phyloP scores from a whole-genome alignment of 2,329 filamentous ascomycete genomes.

The Didymella pinodella region DNA sequence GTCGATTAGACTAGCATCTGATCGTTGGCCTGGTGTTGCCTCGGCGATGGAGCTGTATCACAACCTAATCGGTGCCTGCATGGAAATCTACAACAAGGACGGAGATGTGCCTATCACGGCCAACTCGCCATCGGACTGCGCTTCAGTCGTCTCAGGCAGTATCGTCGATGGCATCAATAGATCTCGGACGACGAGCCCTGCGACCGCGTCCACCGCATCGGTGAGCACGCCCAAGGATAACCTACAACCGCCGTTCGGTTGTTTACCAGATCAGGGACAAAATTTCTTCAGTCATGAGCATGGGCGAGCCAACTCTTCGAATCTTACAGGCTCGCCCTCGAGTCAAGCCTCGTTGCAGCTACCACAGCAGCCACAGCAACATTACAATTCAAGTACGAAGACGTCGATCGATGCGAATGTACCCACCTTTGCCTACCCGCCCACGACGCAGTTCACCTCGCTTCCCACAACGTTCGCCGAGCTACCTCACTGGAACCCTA shows the following conservation, averaged over 20 bases:
- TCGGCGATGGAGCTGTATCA: conserved; percentile 85
- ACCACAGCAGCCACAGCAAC: conserved; percentile 39
- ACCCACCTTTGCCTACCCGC: conserved; percentile 40
- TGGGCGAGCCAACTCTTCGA: conserved; percentile 27
- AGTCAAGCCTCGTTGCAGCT: conserved; percentile 36
- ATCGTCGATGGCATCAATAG: conserved; percentile 54
- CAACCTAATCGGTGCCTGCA: conserved; percentile 83
- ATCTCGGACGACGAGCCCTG: conserved; percentile 57
- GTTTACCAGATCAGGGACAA: conserved; percentile 47
- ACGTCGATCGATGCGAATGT: conserved; percentile 39
- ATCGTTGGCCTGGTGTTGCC: conserved; percentile 89
- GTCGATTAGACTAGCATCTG: conserved; percentile 79
- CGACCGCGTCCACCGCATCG: conserved; percentile 50
- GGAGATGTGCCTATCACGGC: conserved; percentile 60
- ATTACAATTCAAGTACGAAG: conserved; percentile 43
- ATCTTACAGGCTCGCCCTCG: conserved; percentile 32
- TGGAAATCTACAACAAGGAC: conserved; percentile 82
- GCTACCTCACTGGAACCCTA: conserved; percentile 49
- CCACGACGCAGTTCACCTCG: conserved; percentile 42
- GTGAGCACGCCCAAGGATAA: conserved; percentile 50
- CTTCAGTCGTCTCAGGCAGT: conserved; percentile 51
- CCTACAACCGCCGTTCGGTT: conserved; percentile 46
- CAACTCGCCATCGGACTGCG: conserved; percentile 57
- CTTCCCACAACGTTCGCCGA: conserved; percentile 50
- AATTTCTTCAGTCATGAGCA: conserved; percentile 40